These are phyloP conservation scores for Adansonia grandidieri DNA, from an alignment of 441 rosid species.

Conservation along the genomic window DNA sequence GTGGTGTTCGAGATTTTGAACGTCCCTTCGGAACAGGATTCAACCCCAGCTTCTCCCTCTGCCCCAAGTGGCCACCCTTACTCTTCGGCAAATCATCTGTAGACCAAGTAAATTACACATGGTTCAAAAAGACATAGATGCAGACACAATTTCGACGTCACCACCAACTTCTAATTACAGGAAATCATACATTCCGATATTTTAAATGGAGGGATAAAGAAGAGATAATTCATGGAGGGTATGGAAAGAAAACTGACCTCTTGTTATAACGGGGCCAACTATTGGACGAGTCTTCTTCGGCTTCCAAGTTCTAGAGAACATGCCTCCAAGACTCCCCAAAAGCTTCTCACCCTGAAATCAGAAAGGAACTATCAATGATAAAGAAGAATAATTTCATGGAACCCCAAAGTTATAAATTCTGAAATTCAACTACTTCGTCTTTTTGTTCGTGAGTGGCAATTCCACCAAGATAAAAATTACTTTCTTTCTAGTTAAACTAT, in stretches of 20 bases:
- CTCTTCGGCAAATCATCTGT: conserved; percentile 53
- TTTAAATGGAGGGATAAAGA: neutral
- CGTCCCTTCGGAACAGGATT: conserved; percentile 44
- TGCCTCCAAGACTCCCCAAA: conserved; percentile 93
- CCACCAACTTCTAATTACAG: neutral
- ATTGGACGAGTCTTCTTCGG: conserved; percentile 82
- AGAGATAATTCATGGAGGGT: neutral
- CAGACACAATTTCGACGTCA: neutral
- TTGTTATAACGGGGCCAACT: conserved; percentile 68
- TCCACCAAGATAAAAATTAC: neutral
- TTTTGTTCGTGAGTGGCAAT: neutral
- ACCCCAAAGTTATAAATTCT: neutral
- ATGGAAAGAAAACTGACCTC: conserved; percentile 50
- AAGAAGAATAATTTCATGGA: neutral
- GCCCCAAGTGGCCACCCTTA: conserved; percentile 53
- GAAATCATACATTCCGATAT: neutral
- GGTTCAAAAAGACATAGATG: conserved; percentile 1
- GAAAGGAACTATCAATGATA: conserved; percentile 19
- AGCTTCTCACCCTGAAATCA: conserved; percentile 90
- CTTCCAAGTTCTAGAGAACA: conserved; percentile 91
- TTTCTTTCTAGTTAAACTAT: neutral
- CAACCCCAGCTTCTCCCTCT: conserved; percentile 69
- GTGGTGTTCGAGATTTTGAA: conserved; percentile 37
- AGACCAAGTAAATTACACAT: conserved; percentile 25
- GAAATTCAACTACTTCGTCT: neutral